A percentile compares a stretch with the other conserved stretches of the same genome.
Conservation (phyloP, 108 stramenopile genomes). For the Nannochloropsis oceanica region DNA sequence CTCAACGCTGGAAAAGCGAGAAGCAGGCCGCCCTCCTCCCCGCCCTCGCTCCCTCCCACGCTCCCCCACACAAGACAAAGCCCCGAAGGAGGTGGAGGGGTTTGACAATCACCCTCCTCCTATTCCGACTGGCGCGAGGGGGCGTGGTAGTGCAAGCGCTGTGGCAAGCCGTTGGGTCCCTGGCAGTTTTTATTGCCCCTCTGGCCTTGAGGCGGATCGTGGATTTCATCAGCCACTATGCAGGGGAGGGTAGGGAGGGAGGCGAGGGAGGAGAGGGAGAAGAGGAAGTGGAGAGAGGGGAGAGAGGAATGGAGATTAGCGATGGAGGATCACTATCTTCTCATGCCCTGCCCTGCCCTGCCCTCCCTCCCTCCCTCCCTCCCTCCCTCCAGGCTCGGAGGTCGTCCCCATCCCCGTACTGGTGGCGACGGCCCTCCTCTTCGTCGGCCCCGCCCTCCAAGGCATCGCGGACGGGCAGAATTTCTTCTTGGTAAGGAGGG, state of each 20-base stretch:
- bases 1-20: not conserved
- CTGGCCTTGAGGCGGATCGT: constrained; percentile 26
- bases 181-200: constrained; percentile 17
- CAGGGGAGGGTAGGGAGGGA: not conserved
- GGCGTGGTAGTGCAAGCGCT: constrained; percentile 8
- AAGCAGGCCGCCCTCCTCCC: not conserved
- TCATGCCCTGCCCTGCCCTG: no score
- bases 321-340: no score
- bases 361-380: not conserved
- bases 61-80: not conserved
- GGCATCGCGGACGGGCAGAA: constrained; percentile 20
- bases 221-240: constrained; percentile 10
- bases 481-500: constrained; percentile 8
- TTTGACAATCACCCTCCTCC: not conserved
- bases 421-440: constrained; percentile 2
- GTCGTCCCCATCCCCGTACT: not conserved
- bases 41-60: not conserved
- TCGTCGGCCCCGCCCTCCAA: constrained; percentile 20
- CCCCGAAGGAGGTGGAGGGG: not conserved
- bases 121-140: not conserved
- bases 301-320: not conserved
- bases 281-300: not conserved
- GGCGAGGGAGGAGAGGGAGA: not conserved
- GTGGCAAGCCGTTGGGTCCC: constrained; percentile 22
- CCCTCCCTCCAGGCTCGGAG: not conserved